phyloP scores from a whole-genome alignment of 805 yeast species.

The Yarrowia sp. region DNA sequence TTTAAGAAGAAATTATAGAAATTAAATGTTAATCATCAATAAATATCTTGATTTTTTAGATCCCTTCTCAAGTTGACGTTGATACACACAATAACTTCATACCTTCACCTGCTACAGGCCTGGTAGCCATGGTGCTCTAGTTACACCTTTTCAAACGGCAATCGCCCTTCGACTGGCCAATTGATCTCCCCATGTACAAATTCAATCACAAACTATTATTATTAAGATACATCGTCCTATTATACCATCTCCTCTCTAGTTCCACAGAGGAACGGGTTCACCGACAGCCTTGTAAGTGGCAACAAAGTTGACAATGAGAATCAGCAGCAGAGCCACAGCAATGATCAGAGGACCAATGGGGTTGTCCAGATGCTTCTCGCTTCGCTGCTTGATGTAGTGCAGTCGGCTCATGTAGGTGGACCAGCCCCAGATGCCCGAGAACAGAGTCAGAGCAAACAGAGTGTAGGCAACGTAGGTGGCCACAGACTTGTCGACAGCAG shows the following conservation, averaged over 20 bases:
- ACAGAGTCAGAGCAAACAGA: constrained; percentile 76
- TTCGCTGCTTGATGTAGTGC: constrained; percentile 69
- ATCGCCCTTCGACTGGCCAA: no score
- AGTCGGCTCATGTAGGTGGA: constrained; percentile 68
- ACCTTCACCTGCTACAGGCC: no score
- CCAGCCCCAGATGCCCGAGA: constrained; percentile 89
- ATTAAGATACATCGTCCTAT: background rate
- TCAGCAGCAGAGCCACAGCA: constrained; percentile 62
- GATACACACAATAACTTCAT: no score
- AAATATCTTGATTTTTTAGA: no score
- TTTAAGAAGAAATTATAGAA: no score
- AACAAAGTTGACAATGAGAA: constrained; percentile 64
- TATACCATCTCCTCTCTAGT: background rate
- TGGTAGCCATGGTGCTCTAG: no score
- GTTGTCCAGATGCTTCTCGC: constrained; percentile 84
- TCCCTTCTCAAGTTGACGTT: no score
- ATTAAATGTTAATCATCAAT: no score
- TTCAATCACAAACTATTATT: background rate
- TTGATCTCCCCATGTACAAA: background rate
- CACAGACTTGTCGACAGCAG: constrained; percentile 52
- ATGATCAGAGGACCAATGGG: constrained; percentile 84
- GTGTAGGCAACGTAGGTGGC: constrained; percentile 72
- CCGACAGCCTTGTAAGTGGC: constrained; percentile 20
- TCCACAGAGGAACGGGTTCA: constrained; percentile 14
- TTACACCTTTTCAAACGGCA: no score